Conservation (phyloP, 106 monocot species). For the Phalaenopsis aphrodite region DNA sequence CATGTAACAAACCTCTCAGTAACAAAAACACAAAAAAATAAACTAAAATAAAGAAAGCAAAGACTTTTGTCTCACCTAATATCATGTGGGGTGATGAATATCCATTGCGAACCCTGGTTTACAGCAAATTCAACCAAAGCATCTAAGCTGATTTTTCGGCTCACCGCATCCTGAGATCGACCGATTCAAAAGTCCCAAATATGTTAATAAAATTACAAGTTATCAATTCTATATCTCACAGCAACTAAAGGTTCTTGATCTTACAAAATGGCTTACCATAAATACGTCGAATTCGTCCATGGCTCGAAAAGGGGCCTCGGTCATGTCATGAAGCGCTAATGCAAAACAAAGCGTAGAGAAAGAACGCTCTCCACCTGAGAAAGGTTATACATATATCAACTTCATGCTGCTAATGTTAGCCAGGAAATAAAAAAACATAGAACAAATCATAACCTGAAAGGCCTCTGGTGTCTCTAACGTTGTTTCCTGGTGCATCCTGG, state of each 20-base stretch:
- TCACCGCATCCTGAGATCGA: conserved; percentile 72
- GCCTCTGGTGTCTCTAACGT: conserved; percentile 90
- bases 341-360: conserved; percentile 96
- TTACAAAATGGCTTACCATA: conserved; percentile 53
- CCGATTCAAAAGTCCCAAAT: background rate
- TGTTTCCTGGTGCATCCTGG: conserved; percentile 77
- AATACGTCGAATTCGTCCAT: conserved; percentile 99
- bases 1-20: conserved; percentile 1
- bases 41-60: background rate
- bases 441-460: conserved; percentile 67
- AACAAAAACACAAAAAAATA: background rate
- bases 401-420: too few relatives aligned
- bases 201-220: background rate
- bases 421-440: background rate
- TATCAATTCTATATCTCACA: background rate
- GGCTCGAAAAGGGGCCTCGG: conserved; percentile 94
- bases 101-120: conserved; percentile 90
- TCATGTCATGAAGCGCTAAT: conserved; percentile 93
- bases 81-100: conserved; percentile 94
- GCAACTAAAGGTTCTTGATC: background rate
- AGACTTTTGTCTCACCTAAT: conserved; percentile 42
- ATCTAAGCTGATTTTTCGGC: conserved; percentile 94
- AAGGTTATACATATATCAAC: background rate
- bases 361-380: conserved; percentile 81
- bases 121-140: conserved; percentile 80